Conservation (phyloP, 2,329 filamentous ascomycete species). For the Dothideomycetes sp. region DNA sequence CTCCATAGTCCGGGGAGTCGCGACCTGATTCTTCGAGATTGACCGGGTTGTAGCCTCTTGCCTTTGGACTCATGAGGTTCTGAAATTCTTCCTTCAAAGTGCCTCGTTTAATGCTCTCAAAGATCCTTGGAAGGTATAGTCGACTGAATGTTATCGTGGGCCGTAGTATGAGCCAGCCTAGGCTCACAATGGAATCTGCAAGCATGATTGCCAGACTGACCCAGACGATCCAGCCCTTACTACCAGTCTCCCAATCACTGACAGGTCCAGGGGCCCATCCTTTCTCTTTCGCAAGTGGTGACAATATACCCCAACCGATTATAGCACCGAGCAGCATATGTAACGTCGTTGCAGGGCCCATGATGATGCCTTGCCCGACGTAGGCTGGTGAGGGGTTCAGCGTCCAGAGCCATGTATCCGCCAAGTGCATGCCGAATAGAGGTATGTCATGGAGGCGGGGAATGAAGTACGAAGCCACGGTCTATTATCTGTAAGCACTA, state of each 20-base stretch:
- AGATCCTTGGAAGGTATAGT: conserved; percentile 24
- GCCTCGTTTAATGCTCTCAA: conserved; percentile 14
- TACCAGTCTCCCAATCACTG: conserved; percentile 80
- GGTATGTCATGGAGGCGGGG: conserved; percentile 78
- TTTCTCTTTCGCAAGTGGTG: conserved; percentile 71
- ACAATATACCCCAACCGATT: conserved; percentile 82
- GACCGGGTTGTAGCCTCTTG: conserved; percentile 29
- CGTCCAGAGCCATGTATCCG: conserved; percentile 82
- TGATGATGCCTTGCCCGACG: conserved; percentile 94
- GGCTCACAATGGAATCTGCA: conserved; percentile 78
- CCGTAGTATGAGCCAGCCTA: conserved; percentile 64
- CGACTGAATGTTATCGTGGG: conserved; percentile 44
- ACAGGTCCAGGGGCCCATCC: conserved; percentile 88
- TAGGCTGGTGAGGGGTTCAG: conserved; percentile 96
- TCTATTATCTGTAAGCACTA: conserved; percentile 37
- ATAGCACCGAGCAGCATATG: conserved; percentile 91
- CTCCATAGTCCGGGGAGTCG: conserved; percentile 3
- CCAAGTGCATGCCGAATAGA: conserved; percentile 65
- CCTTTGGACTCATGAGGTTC: conserved; percentile 21
- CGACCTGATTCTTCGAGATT: conserved; percentile 15
- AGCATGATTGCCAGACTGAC: conserved; percentile 93
- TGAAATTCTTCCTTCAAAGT: conserved; percentile 20
- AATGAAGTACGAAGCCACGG: conserved; percentile 79
- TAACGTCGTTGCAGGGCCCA: conserved; percentile 88
- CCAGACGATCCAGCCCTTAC: conserved; percentile 99